Percentiles rank a stretch among this genome's conserved stretches.
phyloP scores from a whole-genome alignment of 2,329 filamentous ascomycete species.

The Colletotrichum sp. region DNA sequence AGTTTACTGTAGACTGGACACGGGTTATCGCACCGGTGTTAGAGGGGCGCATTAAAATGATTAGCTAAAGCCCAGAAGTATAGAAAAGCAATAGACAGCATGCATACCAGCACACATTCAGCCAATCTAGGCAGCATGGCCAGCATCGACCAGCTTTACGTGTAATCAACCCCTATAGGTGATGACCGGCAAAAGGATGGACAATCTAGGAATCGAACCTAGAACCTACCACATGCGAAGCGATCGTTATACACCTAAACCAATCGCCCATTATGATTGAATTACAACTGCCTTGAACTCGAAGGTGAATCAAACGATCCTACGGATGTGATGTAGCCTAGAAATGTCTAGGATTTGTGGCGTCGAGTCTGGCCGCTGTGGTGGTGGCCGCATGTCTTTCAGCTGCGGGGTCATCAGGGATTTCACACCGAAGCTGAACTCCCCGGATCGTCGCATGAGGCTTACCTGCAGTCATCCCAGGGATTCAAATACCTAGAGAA shows the following conservation, averaged over 20 bases:
- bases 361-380: not conserved
- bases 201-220: not conserved
- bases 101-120: not conserved
- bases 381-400: not conserved
- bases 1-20: slow-evolving; percentile 76
- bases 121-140: accelerated
- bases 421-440: not conserved
- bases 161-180: too few species aligned
- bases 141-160: too few species aligned
- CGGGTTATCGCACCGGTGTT: slow-evolving; percentile 77
- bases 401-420: not conserved
- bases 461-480: not conserved
- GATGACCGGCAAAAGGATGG: not conserved
- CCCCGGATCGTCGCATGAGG: not conserved
- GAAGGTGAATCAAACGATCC: not conserved
- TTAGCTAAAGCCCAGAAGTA: slow-evolving; percentile 25
- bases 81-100: not conserved
- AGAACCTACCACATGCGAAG: not conserved
- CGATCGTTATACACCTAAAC: not conserved
- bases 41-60: slow-evolving; percentile 74
- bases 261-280: not conserved
- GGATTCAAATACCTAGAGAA: not conserved
- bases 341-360: not conserved
- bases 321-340: not conserved
- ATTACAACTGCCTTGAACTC: accelerated